A percentile compares a stretch with the other conserved stretches of the same genome.
phyloP scores from a whole-genome alignment of 352 stramenopile genomes.

The Phytophthora hybrid region DNA sequence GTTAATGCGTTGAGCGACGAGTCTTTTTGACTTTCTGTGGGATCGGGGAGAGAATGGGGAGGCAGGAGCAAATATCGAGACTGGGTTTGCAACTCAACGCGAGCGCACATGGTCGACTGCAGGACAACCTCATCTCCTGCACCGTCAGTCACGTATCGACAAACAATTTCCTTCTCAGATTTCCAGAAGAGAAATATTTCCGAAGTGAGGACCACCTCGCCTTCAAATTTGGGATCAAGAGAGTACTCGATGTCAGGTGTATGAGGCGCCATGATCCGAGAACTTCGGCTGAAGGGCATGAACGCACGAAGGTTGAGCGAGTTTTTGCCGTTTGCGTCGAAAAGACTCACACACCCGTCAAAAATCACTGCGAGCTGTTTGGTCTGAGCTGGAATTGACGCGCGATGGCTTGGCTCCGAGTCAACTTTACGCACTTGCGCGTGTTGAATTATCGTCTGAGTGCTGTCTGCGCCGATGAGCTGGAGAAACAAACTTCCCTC shows the following conservation, averaged over 20 bases:
- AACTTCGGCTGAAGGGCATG: slow-evolving; percentile 25
- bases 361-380: slow-evolving; percentile 62
- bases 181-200: slow-evolving; percentile 75
- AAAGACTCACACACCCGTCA: slow-evolving; percentile 63
- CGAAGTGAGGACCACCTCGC: slow-evolving; percentile 44
- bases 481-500: slow-evolving; percentile 69
- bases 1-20: slow-evolving; percentile 70
- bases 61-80: slow-evolving; percentile 51
- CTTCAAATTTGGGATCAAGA: slow-evolving; percentile 31
- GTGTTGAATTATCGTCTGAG: slow-evolving; percentile 56
- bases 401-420: slow-evolving; percentile 39
- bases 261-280: slow-evolving; percentile 7
- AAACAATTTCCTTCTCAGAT: slow-evolving; percentile 64
- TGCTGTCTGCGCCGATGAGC: slow-evolving; percentile 61
- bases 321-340: slow-evolving; percentile 50
- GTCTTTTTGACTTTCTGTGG: slow-evolving; percentile 12
- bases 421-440: slow-evolving; percentile 59
- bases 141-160: slow-evolving; percentile 68
- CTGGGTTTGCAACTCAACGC: slow-evolving; percentile 51
- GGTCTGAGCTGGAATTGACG: slow-evolving; percentile 25
- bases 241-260: slow-evolving; percentile 28
- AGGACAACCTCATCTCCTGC: slow-evolving; percentile 71
- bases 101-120: slow-evolving; percentile 61
- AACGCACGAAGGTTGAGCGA: slow-evolving; percentile 49
- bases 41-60: slow-evolving; percentile 11